Conservation (phyloP, 495 filamentous ascomycete genomes). For the Xylaria venustula region DNA sequence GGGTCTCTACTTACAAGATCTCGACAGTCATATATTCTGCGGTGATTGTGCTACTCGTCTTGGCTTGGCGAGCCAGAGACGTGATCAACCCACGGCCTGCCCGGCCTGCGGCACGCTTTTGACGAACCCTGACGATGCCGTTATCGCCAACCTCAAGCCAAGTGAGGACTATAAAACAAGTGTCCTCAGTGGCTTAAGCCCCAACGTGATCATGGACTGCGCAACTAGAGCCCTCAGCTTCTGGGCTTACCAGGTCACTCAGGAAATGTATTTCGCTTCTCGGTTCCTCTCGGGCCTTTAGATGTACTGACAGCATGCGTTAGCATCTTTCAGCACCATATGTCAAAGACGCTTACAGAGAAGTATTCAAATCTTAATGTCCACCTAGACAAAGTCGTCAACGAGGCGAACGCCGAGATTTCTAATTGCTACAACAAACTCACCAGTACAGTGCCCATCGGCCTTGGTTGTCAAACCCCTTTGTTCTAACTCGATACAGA, state of each 20-base stretch:
- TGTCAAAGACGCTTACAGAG: constrained; percentile 70
- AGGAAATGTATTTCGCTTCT: constrained; percentile 69
- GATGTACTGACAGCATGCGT: constrained; percentile 6
- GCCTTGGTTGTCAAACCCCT: constrained; percentile 4
- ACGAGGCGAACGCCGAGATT: constrained; percentile 81
- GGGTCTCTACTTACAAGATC: too few relatives aligned
- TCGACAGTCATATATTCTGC: constrained; percentile 80
- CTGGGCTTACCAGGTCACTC: constrained; percentile 88
- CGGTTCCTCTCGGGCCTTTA: background rate
- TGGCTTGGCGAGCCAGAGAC: constrained; percentile 60
- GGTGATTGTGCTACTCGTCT: constrained; percentile 66
- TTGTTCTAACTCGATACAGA: constrained; percentile 42
- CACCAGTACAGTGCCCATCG: constrained; percentile 21
- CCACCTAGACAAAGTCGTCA: constrained; percentile 77
- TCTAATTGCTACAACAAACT: constrained; percentile 60
- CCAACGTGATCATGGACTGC: constrained; percentile 86
- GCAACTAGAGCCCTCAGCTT: constrained; percentile 80
- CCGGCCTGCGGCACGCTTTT: constrained; percentile 79
- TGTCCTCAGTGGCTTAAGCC: constrained; percentile 80
- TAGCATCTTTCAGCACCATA: constrained; percentile 79
- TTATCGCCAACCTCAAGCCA: constrained; percentile 73
- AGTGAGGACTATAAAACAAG: constrained; percentile 94
- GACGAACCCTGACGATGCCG: constrained; percentile 72
- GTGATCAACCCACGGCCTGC: constrained; percentile 58
- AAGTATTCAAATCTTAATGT: constrained; percentile 67